Evolutionary conservation across 306 rosid genomes (phyloP).

Genomic region (Betula pendula): DNA sequence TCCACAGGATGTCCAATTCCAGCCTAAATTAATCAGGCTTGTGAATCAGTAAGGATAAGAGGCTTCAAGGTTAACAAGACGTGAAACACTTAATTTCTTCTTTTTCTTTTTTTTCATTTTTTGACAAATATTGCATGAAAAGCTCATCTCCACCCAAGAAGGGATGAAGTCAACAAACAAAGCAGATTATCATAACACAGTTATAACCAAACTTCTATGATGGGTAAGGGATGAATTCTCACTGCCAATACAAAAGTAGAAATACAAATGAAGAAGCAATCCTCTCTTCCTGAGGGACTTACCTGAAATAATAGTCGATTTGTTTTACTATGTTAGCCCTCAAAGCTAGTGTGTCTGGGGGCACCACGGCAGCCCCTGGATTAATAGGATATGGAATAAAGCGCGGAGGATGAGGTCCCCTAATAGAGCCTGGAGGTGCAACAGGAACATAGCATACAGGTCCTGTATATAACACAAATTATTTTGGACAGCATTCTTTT

Average conservation of each 20-base stretch:
- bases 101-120: neutral
- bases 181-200: neutral
- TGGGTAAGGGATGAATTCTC: neutral
- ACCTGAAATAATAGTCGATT: slow-evolving; percentile 93
- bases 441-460: slow-evolving; percentile 73
- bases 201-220: neutral
- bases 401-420: slow-evolving; percentile 66
- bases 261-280: slow-evolving; percentile 8
- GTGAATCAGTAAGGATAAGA: slow-evolving; percentile 13
- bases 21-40: neutral
- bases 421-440: slow-evolving; percentile 63
- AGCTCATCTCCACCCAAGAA: neutral
- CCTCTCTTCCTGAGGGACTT: slow-evolving; percentile 23
- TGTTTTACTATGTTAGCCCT: slow-evolving; percentile 67
- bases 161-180: neutral
- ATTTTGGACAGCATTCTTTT: neutral
- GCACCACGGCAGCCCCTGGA: slow-evolving; percentile 44
- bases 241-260: slow-evolving; percentile 14
- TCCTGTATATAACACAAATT: slow-evolving; percentile 46
- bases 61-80: neutral
- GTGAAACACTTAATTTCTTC: neutral
- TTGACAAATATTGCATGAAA: neutral
- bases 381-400: slow-evolving; percentile 57
- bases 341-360: slow-evolving; percentile 58
- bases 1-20: neutral